These are phyloP conservation scores for Elongisporangium undulatum DNA, from an alignment of 352 stramenopile species.

Conservation along the genomic window DNA sequence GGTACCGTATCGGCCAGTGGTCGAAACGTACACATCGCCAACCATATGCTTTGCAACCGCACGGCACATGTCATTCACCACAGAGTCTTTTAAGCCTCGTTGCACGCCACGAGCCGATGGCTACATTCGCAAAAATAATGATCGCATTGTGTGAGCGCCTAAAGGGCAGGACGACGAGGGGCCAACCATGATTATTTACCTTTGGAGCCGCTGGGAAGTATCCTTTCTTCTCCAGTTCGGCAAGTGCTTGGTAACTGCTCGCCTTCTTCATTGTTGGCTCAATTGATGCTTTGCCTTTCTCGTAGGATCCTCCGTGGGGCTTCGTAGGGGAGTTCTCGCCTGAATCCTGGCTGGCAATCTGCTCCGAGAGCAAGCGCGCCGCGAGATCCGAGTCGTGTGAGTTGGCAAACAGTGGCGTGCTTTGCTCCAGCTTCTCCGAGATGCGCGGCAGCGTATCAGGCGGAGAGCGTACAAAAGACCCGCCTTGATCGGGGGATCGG, in stretches of 20 bases:
- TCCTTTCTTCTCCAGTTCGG: constrained; percentile 80
- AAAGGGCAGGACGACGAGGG: neutral
- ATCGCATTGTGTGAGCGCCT: neutral
- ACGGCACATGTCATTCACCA: constrained; percentile 87
- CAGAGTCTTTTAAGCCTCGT: constrained; percentile 77
- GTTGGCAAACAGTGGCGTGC: constrained; percentile 50
- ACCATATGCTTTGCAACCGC: constrained; percentile 89
- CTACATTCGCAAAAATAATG: constrained; percentile 8
- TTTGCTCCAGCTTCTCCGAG: constrained; percentile 53
- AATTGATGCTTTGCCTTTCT: constrained; percentile 13
- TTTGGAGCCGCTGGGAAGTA: constrained; percentile 78
- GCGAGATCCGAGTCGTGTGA: constrained; percentile 46
- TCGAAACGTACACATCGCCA: constrained; percentile 79
- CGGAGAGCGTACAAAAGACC: constrained; percentile 18
- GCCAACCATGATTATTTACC: constrained; percentile 5
- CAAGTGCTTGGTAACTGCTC: constrained; percentile 69
- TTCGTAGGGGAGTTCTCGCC: constrained; percentile 13
- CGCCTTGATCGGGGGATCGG: neutral
- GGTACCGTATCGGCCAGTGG: constrained; percentile 51
- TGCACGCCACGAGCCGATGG: constrained; percentile 77
- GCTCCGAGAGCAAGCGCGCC: constrained; percentile 59
- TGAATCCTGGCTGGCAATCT: constrained; percentile 35
- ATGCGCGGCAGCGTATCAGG: constrained; percentile 65
- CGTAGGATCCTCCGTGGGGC: constrained; percentile 60
- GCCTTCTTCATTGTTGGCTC: constrained; percentile 71